Conservation (phyloP, 2,329 filamentous ascomycete species). For the Beauveria scarabaeidicola region DNA sequence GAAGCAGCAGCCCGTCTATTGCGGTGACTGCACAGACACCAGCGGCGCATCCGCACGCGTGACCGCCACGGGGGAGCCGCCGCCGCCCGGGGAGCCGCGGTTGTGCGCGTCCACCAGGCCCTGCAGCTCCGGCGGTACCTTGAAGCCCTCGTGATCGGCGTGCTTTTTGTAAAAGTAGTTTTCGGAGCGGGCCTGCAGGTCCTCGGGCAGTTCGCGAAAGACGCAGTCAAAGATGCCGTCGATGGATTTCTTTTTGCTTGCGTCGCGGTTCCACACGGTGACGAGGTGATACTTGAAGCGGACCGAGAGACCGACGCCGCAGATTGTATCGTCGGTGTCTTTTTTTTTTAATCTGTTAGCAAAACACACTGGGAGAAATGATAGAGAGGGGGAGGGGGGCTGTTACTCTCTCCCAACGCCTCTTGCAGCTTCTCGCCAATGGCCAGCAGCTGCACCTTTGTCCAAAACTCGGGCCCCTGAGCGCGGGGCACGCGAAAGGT, state of each 20-base stretch:
- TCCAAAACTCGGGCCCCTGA: conserved; percentile 68
- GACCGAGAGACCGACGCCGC: conserved; percentile 78
- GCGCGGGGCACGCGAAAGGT: conserved; percentile 82
- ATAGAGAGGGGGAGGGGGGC: conserved; percentile 10
- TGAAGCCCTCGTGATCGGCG: conserved; percentile 77
- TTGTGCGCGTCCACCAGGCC: conserved; percentile 49
- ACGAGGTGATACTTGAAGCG: conserved; percentile 85
- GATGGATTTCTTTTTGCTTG: conserved; percentile 69
- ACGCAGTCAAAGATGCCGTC: conserved; percentile 66
- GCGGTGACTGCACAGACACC: conserved; percentile 7
- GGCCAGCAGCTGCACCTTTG: conserved; percentile 69
- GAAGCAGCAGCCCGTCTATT: background rate
- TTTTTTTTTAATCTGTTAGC: background rate
- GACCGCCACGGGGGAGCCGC: conserved; percentile 16
- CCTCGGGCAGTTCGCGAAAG: conserved; percentile 61
- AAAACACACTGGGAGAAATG: background rate
- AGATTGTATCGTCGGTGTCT: conserved; percentile 67
- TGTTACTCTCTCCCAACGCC: conserved; percentile 60
- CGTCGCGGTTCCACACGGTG: conserved; percentile 88
- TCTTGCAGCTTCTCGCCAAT: conserved; percentile 75
- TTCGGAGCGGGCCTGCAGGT: conserved; percentile 62
- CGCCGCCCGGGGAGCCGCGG: conserved; percentile 29
- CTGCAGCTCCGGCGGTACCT: conserved; percentile 51
- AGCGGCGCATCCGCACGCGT: conserved; percentile 13
- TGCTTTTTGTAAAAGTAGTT: conserved; percentile 86